A percentile compares a stretch with the other conserved stretches of the same genome.
Evolutionary conservation across 495 filamentous ascomycete species (phyloP).

Genomic region (Saxophila tyrrhenica): DNA sequence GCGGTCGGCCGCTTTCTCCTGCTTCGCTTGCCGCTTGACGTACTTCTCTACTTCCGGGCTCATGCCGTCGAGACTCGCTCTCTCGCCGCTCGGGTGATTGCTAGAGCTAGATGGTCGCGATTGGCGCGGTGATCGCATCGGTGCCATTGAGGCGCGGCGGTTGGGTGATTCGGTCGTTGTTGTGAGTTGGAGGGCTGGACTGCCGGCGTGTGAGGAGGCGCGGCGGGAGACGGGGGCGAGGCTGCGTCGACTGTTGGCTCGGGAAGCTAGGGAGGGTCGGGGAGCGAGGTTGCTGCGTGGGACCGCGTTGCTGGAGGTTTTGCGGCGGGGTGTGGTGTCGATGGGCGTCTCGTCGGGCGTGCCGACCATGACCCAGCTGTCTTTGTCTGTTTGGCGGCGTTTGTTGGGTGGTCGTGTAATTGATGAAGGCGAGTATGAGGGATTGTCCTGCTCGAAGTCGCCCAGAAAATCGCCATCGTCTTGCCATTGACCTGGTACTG

Average conservation of each 20-base stretch:
- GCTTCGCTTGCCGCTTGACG: conserved; percentile 51
- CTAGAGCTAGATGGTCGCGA: background rate
- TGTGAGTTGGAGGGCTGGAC: background rate
- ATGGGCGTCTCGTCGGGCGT: conserved; percentile 20
- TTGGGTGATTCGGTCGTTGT: background rate
- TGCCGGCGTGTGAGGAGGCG: conserved; percentile 27
- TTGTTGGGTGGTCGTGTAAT: conserved; percentile 33
- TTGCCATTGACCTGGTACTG: conserved; percentile 36
- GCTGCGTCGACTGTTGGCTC: conserved; percentile 2
- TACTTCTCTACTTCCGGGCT: conserved; percentile 52
- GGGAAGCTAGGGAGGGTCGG: conserved; percentile 1
- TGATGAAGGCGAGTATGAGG: conserved; percentile 3
- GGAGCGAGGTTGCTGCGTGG: conserved; percentile 8
- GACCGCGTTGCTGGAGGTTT: conserved; percentile 8
- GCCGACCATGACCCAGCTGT: conserved; percentile 63
- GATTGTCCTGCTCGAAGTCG: conserved; percentile 21
- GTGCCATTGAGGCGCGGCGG: conserved; percentile 10
- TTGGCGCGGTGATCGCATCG: background rate
- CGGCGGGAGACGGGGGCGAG: background rate
- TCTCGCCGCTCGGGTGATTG: background rate
- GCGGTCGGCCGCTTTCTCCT: conserved; percentile 68
- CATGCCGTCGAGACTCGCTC: background rate
- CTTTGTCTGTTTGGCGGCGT: conserved; percentile 45
- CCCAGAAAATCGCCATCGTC: conserved; percentile 25
- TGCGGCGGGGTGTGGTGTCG: conserved; percentile 21